Evolutionary conservation across 2,329 filamentous ascomycete genomes (phyloP), one percentile per base, ranked within the genome.

Genomic region (Cladophialophora exuberans): DNA sequence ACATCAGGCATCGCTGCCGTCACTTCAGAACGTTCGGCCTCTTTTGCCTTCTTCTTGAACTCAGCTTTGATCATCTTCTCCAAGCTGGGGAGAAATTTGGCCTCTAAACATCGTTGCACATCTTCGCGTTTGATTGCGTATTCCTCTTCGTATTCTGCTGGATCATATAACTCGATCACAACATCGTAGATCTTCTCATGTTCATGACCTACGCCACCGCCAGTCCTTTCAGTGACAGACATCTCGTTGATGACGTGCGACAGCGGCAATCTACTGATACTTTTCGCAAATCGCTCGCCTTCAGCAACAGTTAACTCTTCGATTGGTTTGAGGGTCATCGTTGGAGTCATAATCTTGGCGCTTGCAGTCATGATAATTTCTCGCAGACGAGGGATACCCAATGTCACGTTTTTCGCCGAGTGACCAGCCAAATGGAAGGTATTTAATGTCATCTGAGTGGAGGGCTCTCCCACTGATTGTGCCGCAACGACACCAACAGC

Each of bases 391-490:
- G 94, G 94, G 69, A 99, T 97, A 89, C 94, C 94, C 17, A 97
- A 83, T 0, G 94, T 99, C 69, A 99, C 95, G 82, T 99, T 99
- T 80, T 97, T 97, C 25, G 94, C 88, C 17, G 94, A 92, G 79
- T 97, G 93, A 68, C 94, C 94, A 72, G 94, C 94, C 83, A 99
- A 89, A 82, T 99, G 94, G 83, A 99, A 99, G 23, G 95, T 99
- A 76, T 99, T 99, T 52, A 99, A 78, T 6, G 95, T 99, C 95
- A 99, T 99, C 72, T 99, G 94, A 9, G 94, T 99, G 2, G 92
- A 97, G 6, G 95, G 94, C 70, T 99, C 95, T 69, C 94, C 94
- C 36, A 99, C 86, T 26, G 93, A 97, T 73, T 99, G 94, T 7
- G 92, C 92, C 46, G 95, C 95, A 56, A 99, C 90, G 60, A 99